Conservation (phyloP, 352 stramenopile species). For the Globisporangium camurandrum region DNA sequence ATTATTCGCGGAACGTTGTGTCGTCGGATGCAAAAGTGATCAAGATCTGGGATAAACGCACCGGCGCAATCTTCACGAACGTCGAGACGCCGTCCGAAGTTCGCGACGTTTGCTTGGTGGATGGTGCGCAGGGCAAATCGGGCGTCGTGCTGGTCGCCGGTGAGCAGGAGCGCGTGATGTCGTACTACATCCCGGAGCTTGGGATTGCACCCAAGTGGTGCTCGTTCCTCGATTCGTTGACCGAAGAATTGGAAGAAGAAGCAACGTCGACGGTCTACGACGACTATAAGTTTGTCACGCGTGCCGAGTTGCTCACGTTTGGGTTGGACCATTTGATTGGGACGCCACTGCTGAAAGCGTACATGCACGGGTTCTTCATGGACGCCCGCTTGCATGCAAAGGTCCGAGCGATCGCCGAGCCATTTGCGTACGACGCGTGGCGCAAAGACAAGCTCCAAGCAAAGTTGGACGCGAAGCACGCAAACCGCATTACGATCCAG, state of each 20-base stretch:
- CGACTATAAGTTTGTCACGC: conserved; percentile 99
- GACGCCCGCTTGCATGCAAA: conserved; percentile 97
- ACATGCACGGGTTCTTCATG: conserved; percentile 99
- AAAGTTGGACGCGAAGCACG: conserved; percentile 85
- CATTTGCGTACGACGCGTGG: conserved; percentile 98
- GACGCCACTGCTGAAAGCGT: conserved; percentile 94
- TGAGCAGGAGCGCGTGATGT: conserved; percentile 95
- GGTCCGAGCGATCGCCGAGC: conserved; percentile 93
- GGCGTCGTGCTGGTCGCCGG: conserved; percentile 95
- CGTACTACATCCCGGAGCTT: conserved; percentile 98
- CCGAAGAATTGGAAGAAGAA: conserved; percentile 98
- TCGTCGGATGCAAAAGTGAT: conserved; percentile 96
- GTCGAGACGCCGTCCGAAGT: conserved; percentile 96
- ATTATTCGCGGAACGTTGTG: conserved; percentile 86
- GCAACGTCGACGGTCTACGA: conserved; percentile 94
- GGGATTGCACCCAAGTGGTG: conserved; percentile 98
- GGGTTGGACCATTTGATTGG: conserved; percentile 97
- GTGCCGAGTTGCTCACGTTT: conserved; percentile 92
- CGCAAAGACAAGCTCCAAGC: conserved; percentile 95
- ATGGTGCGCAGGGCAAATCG: conserved; percentile 85
- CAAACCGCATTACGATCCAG: conserved; percentile 87
- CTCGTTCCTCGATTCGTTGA: conserved; percentile 98
- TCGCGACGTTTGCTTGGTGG: conserved; percentile 93
- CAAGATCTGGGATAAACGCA: conserved; percentile 95
- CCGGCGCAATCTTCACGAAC: conserved; percentile 92